Evolutionary conservation across 164 flowering plant species (phyloP).

Genomic region (Liquidambar formosana): DNA sequence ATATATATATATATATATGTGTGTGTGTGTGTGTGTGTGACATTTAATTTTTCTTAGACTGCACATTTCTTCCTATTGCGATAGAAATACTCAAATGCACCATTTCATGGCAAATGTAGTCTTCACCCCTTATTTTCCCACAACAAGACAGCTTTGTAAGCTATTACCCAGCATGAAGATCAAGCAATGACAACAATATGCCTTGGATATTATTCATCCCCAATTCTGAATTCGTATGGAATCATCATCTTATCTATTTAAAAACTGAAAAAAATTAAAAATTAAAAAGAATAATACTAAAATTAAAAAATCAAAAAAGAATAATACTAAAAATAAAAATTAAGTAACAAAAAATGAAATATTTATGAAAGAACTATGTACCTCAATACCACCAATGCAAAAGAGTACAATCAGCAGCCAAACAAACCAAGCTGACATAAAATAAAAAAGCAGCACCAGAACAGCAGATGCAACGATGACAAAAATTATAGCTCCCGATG

Average conservation of each 20-base stretch:
- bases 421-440: slow-evolving; percentile 94
- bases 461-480: slow-evolving; percentile 61
- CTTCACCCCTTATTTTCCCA: no score
- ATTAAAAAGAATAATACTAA: no score
- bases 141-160: not conserved
- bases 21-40: no score
- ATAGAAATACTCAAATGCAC: no score
- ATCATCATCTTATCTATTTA: slow-evolving; percentile 4
- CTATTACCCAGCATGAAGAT: not conserved
- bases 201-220: not conserved
- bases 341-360: not conserved
- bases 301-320: no score
- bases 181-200: not conserved
- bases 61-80: no score
- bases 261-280: no score
- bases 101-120: no score
- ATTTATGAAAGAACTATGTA: slow-evolving; percentile 14
- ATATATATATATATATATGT: no score
- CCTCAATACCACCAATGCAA: slow-evolving; percentile 89
- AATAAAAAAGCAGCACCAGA: slow-evolving; percentile 59
- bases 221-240: not conserved
- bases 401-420: slow-evolving; percentile 86
- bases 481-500: slow-evolving; percentile 67
- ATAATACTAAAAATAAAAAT: no score
- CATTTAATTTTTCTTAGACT: no score